Base-by-base conservation (phyloP, 2,329 filamentous ascomycete genomes). In the Dichotomopilus funicola region DNA sequence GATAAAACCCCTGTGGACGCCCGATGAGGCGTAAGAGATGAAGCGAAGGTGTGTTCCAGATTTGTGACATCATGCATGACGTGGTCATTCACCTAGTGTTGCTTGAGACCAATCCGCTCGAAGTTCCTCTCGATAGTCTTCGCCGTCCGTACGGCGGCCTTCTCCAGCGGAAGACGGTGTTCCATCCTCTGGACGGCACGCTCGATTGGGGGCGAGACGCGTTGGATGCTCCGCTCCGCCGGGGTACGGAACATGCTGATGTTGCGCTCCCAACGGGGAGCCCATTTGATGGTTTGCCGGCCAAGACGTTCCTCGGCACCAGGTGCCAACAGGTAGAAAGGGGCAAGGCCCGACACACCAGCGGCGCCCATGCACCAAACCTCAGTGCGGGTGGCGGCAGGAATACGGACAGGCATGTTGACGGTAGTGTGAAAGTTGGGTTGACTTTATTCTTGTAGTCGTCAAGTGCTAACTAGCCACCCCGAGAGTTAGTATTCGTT, bases 241-340 rank as follows among this genome's bases (percentile, higher is more conserved):
- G 61, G 52, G 58, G 57, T 63, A 69, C 66, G 62, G 66, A 82
- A 77, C 71, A 76, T 78, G 59, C 70, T 75, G 65, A 82, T 75
- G 68, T 80, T 81, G 52, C 74, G 72, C 68, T 83, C 79, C 80
- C 80, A 83, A 54, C 78, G 75, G 13, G 79, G 79, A 4, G 80
- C 80, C 80, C 80, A 83, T 63, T 77, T 76, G 56, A 73, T 71
- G 3, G 80, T 83, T 67, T 81, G 78, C 31, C 70, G 69, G 53
- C 78, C 75, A 38, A 83, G 66, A 44, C 75, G 74, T 66, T 82
- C 78, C 61, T 81, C 76, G 56, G 78, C 78, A 38, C 79, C 78
- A 33, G 80, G 80, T 55, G 80, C 72, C 64, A 81, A 72, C 63
- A 82, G 73, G 71, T 81, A 82, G 63, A 83, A 73, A 34, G 80